Base-by-base conservation (phyloP, 2,329 filamentous ascomycete genomes). In the Trichophyton mentagrophytes region DNA sequence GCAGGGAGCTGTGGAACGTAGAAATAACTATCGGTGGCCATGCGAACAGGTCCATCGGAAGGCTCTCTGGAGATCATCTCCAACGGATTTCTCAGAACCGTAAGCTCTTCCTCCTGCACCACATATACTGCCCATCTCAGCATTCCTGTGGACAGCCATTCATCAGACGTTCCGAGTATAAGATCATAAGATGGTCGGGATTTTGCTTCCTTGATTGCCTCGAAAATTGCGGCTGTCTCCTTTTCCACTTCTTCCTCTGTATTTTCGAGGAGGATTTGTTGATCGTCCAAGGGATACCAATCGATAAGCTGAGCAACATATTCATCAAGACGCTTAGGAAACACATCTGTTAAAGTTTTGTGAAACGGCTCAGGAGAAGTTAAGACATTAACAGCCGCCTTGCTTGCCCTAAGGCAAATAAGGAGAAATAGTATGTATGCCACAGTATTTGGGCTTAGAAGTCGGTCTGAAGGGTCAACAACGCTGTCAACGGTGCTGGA, bases 41-140 rank as follows among this genome's bases (percentile, higher is more conserved):
- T 44, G 17, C 7, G 25, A 36, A 42, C n/a, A 38, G 33, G 42
- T 36, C 33, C 36, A 44, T 59, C 15, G 9, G 44, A n/a, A 7
- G 27, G 1, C 11, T 40, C 40, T 27, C 15, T 40, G 15, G 61
- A 63, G 17, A 74, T 62, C 57, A 73, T 63, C 15, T 64, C 61
- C 42, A 76, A 61, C 27, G 73, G 72, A 59, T 74, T 68, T 57
- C 70, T 69, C 0, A 71, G 69, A 27, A 71, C 66, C 59, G 71
- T 67, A 47, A 75, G 68, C 57, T 66, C 68, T 61, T 78, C 75
- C 46, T 75, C 71, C 57, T 75, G 70, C 46, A 69, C 69, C 49
- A 76, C 68, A 62, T 72, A 71, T 71, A 74, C 77, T 25, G 73
- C 72, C 76, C 76, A 78, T 53, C 74, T 72, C 55, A 77, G 17